Conservation (phyloP, 495 filamentous ascomycete genomes). For the Hyaloscypha bicolor region DNA sequence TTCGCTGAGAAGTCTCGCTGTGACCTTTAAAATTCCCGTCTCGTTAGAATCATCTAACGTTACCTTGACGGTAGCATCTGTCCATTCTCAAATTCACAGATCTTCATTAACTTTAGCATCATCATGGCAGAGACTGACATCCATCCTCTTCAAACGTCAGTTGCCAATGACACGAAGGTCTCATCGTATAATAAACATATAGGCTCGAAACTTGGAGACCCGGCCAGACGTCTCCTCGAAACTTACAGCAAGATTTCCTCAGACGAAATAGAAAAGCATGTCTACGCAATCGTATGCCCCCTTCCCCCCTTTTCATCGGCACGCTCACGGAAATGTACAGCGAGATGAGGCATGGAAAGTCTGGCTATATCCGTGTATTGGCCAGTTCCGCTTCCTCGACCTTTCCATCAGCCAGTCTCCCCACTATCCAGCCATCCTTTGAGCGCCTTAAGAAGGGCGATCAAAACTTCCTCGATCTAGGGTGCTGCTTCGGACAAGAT, state of each 20-base stretch:
- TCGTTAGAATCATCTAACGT: not conserved
- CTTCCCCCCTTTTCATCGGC: not conserved
- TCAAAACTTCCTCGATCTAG: conserved; percentile 49
- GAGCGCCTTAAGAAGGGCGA: conserved; percentile 29
- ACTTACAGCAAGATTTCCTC: conserved; percentile 24
- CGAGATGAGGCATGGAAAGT: conserved; percentile 21
- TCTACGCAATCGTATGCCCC: conserved; percentile 12
- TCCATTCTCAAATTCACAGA: not conserved
- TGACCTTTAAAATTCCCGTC: not conserved
- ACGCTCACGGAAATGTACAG: conserved; percentile 9
- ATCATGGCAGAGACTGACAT: conserved; percentile 2
- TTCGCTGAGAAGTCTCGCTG: not conserved
- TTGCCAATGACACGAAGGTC: not conserved
- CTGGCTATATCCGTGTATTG: conserved; percentile 26
- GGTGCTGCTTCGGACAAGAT: conserved; percentile 53
- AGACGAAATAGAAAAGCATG: conserved; percentile 14
- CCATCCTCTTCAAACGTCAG: not conserved
- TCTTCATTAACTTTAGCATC: not conserved
- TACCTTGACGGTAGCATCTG: not conserved
- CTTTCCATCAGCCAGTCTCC: conserved; percentile 2
- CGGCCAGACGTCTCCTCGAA: conserved; percentile 12
- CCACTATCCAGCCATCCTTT: conserved; percentile 12
- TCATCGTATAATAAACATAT: not conserved
- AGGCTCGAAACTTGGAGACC: not conserved
- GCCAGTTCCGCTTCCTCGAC: conserved; percentile 17